phyloP scores from a whole-genome alignment of 2,329 filamentous ascomycete species.

The Coniochaeta prunicola region DNA sequence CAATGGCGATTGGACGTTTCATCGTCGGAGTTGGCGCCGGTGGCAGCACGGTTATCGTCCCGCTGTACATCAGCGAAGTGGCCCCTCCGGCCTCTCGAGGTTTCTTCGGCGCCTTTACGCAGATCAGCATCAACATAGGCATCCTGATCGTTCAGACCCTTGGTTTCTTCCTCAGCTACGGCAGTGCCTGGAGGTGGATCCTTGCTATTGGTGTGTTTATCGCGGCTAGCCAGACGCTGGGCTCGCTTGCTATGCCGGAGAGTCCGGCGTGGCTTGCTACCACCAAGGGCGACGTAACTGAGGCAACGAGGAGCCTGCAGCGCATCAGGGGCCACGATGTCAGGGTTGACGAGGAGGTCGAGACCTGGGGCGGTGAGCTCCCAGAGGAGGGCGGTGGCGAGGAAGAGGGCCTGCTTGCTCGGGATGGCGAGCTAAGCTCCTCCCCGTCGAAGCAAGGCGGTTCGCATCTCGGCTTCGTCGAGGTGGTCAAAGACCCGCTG shows the following conservation, averaged over 20 bases:
- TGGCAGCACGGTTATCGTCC: conserved; percentile 84
- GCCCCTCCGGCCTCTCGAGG: conserved; percentile 68
- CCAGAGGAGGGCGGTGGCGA: conserved; percentile 45
- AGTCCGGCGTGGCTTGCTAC: conserved; percentile 78
- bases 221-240: conserved; percentile 58
- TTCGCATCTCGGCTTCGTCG: conserved; percentile 48
- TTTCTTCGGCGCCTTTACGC: conserved; percentile 78
- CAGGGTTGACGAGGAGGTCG: conserved; percentile 68
- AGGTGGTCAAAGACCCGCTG: conserved; percentile 59
- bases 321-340: conserved; percentile 64
- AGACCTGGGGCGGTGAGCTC: conserved; percentile 45
- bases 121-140: conserved; percentile 88
- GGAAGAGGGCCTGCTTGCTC: conserved; percentile 60
- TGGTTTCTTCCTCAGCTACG: conserved; percentile 81
- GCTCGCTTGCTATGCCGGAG: conserved; percentile 73
- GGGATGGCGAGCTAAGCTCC: conserved; percentile 15
- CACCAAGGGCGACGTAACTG: conserved; percentile 50
- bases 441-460: conserved; percentile 7
- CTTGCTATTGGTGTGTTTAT: conserved; percentile 66
- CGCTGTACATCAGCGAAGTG: conserved; percentile 90
- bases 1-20: conserved; percentile 68
- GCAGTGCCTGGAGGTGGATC: conserved; percentile 75
- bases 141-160: conserved; percentile 78
- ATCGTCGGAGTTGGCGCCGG: conserved; percentile 80
- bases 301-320: conserved; percentile 62